Evolutionary conservation across 2,329 filamentous ascomycete species (phyloP), one percentile per base, ranked within the genome.

Genomic region (Ascochyta koolunga): DNA sequence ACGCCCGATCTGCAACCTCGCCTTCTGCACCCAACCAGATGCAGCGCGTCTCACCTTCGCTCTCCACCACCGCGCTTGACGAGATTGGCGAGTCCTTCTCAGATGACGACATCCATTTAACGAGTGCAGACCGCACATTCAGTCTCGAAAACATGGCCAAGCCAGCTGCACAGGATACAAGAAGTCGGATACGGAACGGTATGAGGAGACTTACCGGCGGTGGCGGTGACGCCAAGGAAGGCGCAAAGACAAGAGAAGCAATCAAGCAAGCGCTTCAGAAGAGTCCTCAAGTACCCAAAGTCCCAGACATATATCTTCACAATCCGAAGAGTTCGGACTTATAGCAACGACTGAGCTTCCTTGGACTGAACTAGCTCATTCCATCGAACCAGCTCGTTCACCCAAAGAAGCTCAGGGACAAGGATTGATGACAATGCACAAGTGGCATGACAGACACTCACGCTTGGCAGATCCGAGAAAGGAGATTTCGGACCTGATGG

Each of bases 1-100:
- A 96, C 70, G 83, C 86, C 5, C 87, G 93, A 16, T 96, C 91
- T 11, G 84, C 96, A 45, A 97, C 93, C 0, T 96, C 91, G 0
- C 93, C 93, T 0, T 81, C 80, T 13, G 83, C 83, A 56, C 78
- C 70, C 27, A 70, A 81, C 52, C 74, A 79, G 37, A 74, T 76
- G 44, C 74, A 76, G 24, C 76, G 72, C 24, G 75, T 75, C 53
- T 74, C 69, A 22, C 80, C 86, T 58, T 73, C 79, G 29, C 79
- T 84, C 49, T 81, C 80, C 11, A 82, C 90, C 42, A 79, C 86
- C 2, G 91, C 89, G 0, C 89, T 96, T 53, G 91, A 96, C 52
- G 92, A 96, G 62, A 79, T 77, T 33, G 75, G 90, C 36, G 90
- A 89, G 45, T 82, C 89, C 0, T 88, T 93, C 62, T 96, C 91